A percentile compares a stretch with the other conserved stretches of the same genome.
Evolutionary conservation across 768 basidiomycete genomes (phyloP).

Genomic region (Suillus hirtellus): DNA sequence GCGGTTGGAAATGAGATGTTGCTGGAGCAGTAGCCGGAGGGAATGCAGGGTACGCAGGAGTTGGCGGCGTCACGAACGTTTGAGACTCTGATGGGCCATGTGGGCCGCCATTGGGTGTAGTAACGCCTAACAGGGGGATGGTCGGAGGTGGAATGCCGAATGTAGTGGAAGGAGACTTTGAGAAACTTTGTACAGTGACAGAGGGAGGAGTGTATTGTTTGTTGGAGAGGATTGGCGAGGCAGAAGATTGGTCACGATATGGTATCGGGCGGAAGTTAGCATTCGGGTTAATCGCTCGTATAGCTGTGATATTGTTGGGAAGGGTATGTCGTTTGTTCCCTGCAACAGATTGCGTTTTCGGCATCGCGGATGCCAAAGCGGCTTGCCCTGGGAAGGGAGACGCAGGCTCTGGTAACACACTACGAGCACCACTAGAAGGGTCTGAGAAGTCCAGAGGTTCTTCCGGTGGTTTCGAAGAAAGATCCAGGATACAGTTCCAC

Average conservation of each 20-base stretch:
- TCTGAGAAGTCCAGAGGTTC: conserved; percentile 21
- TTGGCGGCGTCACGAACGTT: conserved; percentile 43
- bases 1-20: conserved; percentile 56
- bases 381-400: conserved; percentile 68
- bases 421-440: conserved; percentile 19
- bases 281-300: conserved; percentile 28
- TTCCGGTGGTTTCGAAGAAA: conserved; percentile 42
- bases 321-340: conserved; percentile 62
- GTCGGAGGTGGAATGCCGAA: conserved; percentile 36
- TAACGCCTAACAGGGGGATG: conserved; percentile 23
- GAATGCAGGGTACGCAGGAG: conserved; percentile 76
- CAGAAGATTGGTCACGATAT: conserved; percentile 26
- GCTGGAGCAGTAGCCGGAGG: conserved; percentile 49
- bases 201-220: conserved; percentile 36
- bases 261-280: conserved; percentile 24
- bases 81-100: conserved; percentile 22
- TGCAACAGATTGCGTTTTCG: conserved; percentile 39
- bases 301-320: conserved; percentile 35
- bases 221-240: conserved; percentile 13
- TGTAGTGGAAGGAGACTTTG: conserved; percentile 28
- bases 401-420: conserved; percentile 71
- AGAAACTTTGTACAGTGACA: conserved; percentile 34
- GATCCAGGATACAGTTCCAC: conserved; percentile 90
- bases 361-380: conserved; percentile 23
- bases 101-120: conserved; percentile 12